Conservation (phyloP, 1,284 basidiomycete species). For the Mycosarcoma maydis region DNA sequence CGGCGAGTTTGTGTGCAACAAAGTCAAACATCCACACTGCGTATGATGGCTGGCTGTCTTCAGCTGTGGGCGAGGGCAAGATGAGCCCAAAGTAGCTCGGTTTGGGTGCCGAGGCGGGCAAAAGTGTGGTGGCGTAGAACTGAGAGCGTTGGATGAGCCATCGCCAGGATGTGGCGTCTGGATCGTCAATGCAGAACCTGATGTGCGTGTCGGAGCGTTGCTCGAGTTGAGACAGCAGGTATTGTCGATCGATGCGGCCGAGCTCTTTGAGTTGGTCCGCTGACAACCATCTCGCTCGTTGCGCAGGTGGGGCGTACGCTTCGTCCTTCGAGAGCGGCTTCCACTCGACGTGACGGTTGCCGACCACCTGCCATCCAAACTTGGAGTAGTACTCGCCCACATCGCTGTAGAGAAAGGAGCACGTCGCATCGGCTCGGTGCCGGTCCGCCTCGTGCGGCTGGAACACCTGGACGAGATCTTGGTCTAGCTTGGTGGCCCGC, state of each 20-base stretch:
- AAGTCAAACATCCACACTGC: conserved; percentile 45
- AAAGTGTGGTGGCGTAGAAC: conserved; percentile 31
- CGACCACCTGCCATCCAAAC: conserved; percentile 67
- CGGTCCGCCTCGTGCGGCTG: conserved; percentile 16
- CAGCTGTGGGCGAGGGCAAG: background rate
- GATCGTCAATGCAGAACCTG: conserved; percentile 38
- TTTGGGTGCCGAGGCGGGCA: conserved; percentile 20
- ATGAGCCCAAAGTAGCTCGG: conserved; percentile 18
- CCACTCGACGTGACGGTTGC: conserved; percentile 40
- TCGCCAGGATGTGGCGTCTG: conserved; percentile 39
- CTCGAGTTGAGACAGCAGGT: conserved; percentile 22
- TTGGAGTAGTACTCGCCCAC: conserved; percentile 73
- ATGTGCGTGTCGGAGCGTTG: background rate
- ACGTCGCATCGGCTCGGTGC: conserved; percentile 67
- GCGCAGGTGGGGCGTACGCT: background rate
- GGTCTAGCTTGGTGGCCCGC: background rate
- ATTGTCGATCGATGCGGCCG: conserved; percentile 19
- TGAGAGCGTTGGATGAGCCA: conserved; percentile 40
- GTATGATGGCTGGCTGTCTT: conserved; percentile 6
- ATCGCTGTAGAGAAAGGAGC: conserved; percentile 76
- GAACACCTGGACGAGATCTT: conserved; percentile 3
- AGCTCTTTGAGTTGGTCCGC: conserved; percentile 21
- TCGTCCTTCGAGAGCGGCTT: conserved; percentile 6
- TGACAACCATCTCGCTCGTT: conserved; percentile 16
- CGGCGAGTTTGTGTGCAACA: conserved; percentile 22